Base-by-base conservation (phyloP, 371 early-diverging fungal species). In the Apophysomyces variabilis region DNA sequence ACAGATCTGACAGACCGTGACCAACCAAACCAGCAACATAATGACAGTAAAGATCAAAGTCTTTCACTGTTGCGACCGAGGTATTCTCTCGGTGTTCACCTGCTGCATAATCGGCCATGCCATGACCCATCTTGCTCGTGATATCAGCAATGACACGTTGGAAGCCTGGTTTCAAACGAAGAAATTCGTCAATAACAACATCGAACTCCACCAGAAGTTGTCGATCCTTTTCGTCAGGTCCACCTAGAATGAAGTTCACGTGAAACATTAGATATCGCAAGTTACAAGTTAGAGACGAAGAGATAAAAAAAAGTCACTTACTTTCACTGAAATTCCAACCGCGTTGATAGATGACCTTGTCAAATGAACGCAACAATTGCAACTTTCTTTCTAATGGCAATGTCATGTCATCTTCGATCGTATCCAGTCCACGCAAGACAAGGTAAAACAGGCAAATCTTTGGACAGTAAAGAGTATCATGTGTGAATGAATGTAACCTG, bases 21-120 rank as follows among this genome's bases (percentile, higher is more conserved):
- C 99, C 99, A 37, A 98, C 97, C 36, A 99, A 87, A 41, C 99
- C 99, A 39, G 99, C 99, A 32, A 96, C 99, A 77, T 97, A 97
- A 76, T 98, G 94, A 68, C 96, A 96, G 85, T 99, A 99, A 59
- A 93, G 88, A 77, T 99, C 90, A 82, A 93, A 99, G 77, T 97
- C 96, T 8, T 80, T 87, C 32, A 87, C 77, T 7, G 93, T 91
- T 6, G 86, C 85, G 14, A 98, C 92, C 32, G 89, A 77, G 18
- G 87, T 89, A 64, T 86, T 87, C 38, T 79, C 84, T 57, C 85
- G 83, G 38, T 85, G 80, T 45, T 76, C 89, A 59, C 82, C 87
- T 32, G 75, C 82, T 60, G 80, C 90, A 83, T 86, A 95, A 86
- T 95, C 93, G 43, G 95, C 93, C 97, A 99, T 96, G 7, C 99